These are phyloP conservation scores for Podospora tetraspora DNA, from an alignment of 495 filamentous ascomycete species.

Conservation along the genomic window DNA sequence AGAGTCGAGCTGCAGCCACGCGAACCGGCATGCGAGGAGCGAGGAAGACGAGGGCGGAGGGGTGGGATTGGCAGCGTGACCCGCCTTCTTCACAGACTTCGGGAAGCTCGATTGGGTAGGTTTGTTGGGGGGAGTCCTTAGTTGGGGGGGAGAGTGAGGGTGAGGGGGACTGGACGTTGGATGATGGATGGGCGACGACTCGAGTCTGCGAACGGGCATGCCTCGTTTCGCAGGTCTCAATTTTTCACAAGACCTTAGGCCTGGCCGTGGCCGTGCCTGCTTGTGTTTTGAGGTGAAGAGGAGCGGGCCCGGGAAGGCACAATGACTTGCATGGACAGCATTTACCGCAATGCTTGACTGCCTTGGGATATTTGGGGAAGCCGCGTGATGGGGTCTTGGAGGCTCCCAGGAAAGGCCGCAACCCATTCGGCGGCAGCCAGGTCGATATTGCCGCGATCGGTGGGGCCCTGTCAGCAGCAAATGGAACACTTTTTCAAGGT, in stretches of 20 bases:
- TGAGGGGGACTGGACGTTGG: no score
- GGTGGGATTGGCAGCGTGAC: not conserved
- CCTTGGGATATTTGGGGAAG: not conserved
- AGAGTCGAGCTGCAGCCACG: not conserved
- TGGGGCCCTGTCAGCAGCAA: not conserved
- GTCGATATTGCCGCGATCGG: not conserved
- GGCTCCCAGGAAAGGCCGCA: no score
- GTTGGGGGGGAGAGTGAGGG: not conserved
- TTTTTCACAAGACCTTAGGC: not conserved
- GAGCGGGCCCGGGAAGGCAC: conserved; percentile 1
- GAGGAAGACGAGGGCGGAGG: not conserved
- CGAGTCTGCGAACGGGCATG: no score
- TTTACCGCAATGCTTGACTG: not conserved
- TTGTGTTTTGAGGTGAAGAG: not conserved
- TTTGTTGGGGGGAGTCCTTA: not conserved
- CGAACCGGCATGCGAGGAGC: not conserved
- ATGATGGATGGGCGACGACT: not conserved
- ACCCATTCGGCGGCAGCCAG: no score
- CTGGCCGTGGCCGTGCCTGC: not conserved
- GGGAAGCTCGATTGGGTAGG: not conserved
- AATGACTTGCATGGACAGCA: conserved; percentile 8
- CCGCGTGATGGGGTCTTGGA: no score
- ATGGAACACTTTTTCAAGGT: not conserved
- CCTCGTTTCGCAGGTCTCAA: no score
- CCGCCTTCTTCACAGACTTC: not conserved